A percentile compares a stretch with the other conserved stretches of the same genome.
phyloP scores from a whole-genome alignment of 257 asterid species.

The Petunia axillaris region DNA sequence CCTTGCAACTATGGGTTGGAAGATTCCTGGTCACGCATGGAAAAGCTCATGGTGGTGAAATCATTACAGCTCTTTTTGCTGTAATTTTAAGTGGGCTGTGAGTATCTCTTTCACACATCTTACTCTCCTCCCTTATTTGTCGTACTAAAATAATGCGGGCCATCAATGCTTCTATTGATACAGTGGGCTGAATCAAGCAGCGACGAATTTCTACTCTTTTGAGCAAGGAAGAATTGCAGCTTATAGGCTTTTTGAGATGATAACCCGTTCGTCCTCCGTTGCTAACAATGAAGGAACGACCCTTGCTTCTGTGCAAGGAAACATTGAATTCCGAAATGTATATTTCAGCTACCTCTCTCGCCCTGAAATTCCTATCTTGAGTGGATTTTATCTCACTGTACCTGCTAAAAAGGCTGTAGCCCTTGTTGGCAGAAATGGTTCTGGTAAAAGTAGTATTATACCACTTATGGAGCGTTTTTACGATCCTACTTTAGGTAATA shows the following conservation, averaged over 20 bases:
- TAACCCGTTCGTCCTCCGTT: conserved; percentile 83
- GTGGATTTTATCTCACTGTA: conserved; percentile 97
- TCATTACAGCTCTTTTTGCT: conserved; percentile 90
- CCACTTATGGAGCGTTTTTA: conserved; percentile 99
- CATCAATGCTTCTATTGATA: conserved; percentile 25
- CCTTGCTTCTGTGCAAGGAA: conserved; percentile 91
- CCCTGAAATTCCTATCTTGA: conserved; percentile 98
- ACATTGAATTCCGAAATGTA: conserved; percentile 96
- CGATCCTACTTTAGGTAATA: conserved; percentile 94
- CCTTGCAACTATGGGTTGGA: conserved; percentile 99
- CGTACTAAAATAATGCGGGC: not conserved
- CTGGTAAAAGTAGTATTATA: conserved; percentile 98
- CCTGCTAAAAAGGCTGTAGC: conserved; percentile 99
- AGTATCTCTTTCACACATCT: conserved; percentile 45
- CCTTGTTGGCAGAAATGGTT: conserved; percentile 98
- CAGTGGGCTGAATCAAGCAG: conserved; percentile 99
- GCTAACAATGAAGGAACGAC: conserved; percentile 80
- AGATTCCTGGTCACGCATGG: conserved; percentile 75
- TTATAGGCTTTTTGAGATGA: conserved; percentile 96
- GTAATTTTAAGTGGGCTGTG: conserved; percentile 99
- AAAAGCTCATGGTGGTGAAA: conserved; percentile 93
- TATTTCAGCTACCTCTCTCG: conserved; percentile 98
- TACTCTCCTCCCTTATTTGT: conserved; percentile 27
- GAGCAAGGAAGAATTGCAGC: conserved; percentile 99
- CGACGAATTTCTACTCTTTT: conserved; percentile 96